Evolutionary conservation across 805 yeast species (phyloP).

Genomic region (Ogataea wickerhamii): DNA sequence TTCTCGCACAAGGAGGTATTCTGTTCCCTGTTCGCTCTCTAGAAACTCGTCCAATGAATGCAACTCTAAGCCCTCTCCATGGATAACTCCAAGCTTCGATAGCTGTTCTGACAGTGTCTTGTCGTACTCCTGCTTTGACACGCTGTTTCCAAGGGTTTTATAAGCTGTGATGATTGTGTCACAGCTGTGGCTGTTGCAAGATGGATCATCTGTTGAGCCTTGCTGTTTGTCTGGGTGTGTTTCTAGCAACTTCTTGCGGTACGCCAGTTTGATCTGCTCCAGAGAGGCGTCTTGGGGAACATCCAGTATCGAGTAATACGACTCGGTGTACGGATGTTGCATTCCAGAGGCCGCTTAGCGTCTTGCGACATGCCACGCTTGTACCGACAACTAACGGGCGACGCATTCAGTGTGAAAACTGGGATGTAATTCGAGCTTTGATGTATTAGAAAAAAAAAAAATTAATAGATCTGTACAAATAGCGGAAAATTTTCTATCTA

Average conservation of each 20-base stretch:
- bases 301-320: conserved; percentile 58
- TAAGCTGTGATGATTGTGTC: conserved; percentile 63
- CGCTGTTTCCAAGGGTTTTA: conserved; percentile 42
- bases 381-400: too few species aligned
- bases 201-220: conserved; percentile 2
- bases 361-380: too few species aligned
- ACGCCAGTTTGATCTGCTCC: conserved; percentile 56
- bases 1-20: conserved; percentile 42
- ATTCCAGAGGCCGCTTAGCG: too few species aligned
- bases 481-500: too few species aligned
- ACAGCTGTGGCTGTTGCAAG: too few species aligned
- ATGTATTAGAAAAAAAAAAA: too few species aligned
- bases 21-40: conserved; percentile 30
- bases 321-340: too few species aligned
- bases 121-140: conserved; percentile 50
- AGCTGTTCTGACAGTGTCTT: conserved; percentile 33
- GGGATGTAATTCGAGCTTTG: too few species aligned
- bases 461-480: too few species aligned
- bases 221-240: conserved; percentile 76
- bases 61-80: conserved; percentile 69
- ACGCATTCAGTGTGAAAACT: too few species aligned
- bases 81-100: conserved; percentile 37
- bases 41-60: conserved; percentile 62
- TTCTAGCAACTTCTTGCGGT: conserved; percentile 52
- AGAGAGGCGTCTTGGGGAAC: conserved; percentile 37